Base-by-base conservation (phyloP, 345 rosid genomes). In the Isatis tinctoria region DNA sequence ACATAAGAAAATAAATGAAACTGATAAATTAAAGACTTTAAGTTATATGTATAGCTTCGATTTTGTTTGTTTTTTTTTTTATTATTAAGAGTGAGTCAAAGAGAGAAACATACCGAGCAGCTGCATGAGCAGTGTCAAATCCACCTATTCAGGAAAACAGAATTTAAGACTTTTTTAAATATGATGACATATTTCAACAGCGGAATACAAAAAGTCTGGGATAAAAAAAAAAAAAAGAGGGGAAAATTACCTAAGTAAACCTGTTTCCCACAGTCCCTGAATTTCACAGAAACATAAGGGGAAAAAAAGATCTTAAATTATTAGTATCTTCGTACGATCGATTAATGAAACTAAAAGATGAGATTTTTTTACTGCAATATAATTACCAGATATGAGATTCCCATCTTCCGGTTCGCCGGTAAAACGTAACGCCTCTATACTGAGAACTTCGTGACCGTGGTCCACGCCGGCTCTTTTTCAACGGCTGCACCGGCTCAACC, bases 121-220 rank as follows among this genome's bases (percentile, higher is more conserved):
- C 99, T 80, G 97, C 96, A 86, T 87, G 99, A 83, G 99, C 98
- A 51, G 99, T 92, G 97, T 96, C 99, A 78, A 96, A 96, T 84
- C 99, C 99, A 85, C 99, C 99, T 96, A 78, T 70, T 71, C 66
- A 76, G 11, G 59, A 18, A 22, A 51, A 69, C 10, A 20, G 26
- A 66, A 9, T 5, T 62, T 47, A 53, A 8, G 65, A 61, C 47
- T 61, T 26, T 52, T 52, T 52, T 24, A 10, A 16, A 43, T 24
- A 44, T 57, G 40, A 65, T 48, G 48, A 70, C 33, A 43, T 69
- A 16, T 40, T 30, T 35, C 49, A 37, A 71, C n/a, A 58, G 1
- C 28, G 63, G 0, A 16, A 60, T 61, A 22, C 7, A 11, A 16
- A 33, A 72, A 67, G n/a, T 39, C 39, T 36, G 60, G 32, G 17